Percentiles rank a stretch among this genome's conserved stretches.
Conservation (phyloP, 805 yeast species). For the Suhomyces xylopsoci region DNA sequence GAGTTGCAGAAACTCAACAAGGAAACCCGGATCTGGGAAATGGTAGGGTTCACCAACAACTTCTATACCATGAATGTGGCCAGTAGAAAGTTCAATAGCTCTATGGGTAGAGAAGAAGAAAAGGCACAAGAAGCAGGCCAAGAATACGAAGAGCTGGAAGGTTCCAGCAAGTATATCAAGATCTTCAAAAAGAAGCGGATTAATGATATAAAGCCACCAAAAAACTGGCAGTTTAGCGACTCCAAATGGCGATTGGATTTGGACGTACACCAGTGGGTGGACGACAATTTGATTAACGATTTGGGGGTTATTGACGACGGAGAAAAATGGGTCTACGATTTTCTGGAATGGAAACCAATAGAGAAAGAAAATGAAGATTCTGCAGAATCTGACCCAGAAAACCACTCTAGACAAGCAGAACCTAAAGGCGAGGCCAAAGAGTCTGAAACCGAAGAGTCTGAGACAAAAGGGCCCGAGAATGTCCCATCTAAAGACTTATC, state of each 20-base stretch:
- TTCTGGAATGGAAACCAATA: conserved; percentile 3
- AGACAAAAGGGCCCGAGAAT: background rate
- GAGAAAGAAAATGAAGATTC: background rate
- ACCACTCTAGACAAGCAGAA: conserved; percentile 22
- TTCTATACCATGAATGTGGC: conserved; percentile 47
- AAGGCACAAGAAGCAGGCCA: background rate
- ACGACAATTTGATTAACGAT: conserved; percentile 44
- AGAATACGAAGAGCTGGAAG: background rate
- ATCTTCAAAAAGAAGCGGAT: conserved; percentile 16
- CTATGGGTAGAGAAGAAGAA: conserved; percentile 1
- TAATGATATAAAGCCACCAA: conserved; percentile 52
- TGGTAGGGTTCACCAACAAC: conserved; percentile 56
- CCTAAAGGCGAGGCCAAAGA: background rate
- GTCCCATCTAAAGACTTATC: too few relatives aligned
- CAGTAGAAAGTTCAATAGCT: conserved; percentile 7
- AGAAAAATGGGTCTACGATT: conserved; percentile 85
- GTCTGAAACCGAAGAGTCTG: background rate
- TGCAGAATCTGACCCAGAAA: background rate
- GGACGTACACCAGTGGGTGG: conserved; percentile 63
- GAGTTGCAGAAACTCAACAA: conserved; percentile 59
- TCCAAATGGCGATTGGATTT: conserved; percentile 66
- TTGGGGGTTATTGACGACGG: conserved; percentile 63
- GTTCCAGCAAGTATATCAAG: background rate
- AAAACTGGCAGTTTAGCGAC: conserved; percentile 51
- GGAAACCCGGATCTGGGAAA: conserved; percentile 56